Evolutionary conservation across 2,329 filamentous ascomycete species (phyloP), one percentile per base, ranked within the genome.

Genomic region (Colletotrichum magnum): DNA sequence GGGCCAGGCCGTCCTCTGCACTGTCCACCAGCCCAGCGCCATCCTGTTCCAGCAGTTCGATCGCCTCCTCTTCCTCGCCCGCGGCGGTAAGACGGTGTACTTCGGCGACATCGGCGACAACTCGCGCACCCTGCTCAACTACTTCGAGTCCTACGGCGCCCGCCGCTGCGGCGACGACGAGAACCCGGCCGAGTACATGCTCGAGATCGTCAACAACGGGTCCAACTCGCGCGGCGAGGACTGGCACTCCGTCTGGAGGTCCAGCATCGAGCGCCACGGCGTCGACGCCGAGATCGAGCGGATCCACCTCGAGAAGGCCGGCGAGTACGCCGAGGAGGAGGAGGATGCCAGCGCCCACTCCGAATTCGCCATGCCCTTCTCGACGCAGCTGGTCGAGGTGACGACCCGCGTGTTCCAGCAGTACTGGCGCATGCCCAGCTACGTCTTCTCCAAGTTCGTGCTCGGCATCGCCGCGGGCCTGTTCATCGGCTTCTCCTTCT

Each of bases 301-400:
- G 1, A 88, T 94, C 62, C 88, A 90, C 72, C 77, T 83, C 1
- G 86, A 88, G 53, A 87, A 79, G 66, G 69, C 73, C 4, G 69
- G 68, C 3, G 73, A 76, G 50, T 65, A 58, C 6, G 71, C 64
- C 5, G 61, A 72, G 0, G 70, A 59, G 0, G 69, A 71, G 1
- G 73, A 77, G 1, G 75, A 76, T 3, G 36, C 66, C 0, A 67
- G 70, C 1, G 70, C 75, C 78, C 72, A 87, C 72, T 83, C 87
- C 7, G 93, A 96, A 79, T 97, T 97, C 71, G 94, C 94, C 5
- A 92, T 93, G 74, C 90, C 94, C 0, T 93, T 97, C 75, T 69
- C 68, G 0, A 75, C 82, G 0, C 94, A 97, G 76, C 79, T 95
- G 1, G 80, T 78, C 51, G 85, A 90, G 68, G 92, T 94, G 50